These are phyloP conservation scores for Nannochloropsis gaditana DNA, from an alignment of 108 stramenopile species.

Conservation along the genomic window DNA sequence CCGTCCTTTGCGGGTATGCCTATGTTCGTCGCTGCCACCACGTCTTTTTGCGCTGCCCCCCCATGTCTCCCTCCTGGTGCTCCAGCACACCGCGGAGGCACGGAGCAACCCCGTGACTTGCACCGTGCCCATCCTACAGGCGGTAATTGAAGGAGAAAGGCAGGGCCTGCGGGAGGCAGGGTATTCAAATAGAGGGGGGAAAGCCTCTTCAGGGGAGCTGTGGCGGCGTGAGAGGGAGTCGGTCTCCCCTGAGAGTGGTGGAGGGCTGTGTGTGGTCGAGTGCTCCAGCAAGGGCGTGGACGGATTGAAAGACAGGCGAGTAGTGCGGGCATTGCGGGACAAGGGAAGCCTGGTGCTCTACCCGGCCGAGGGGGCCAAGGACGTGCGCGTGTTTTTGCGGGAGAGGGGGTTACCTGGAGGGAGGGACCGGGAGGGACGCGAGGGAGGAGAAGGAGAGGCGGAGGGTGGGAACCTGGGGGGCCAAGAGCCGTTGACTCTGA, in stretches of 20 bases:
- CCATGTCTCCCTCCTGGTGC: neutral
- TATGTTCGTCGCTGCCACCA: neutral
- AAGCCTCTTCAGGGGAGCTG: too few relatives aligned
- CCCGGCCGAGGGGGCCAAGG: neutral
- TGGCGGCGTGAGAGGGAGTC: too few relatives aligned
- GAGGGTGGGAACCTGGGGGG: neutral
- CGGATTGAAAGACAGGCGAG: neutral
- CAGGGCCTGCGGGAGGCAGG: neutral
- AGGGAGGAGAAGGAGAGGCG: neutral
- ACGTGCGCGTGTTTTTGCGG: neutral
- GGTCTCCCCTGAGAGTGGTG: neutral
- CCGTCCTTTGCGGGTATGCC: neutral
- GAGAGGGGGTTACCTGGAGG: neutral
- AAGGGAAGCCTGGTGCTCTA: neutral
- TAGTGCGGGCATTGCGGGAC: neutral
- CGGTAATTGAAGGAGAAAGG: neutral
- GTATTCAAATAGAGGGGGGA: neutral
- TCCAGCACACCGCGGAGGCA: neutral
- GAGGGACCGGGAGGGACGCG: neutral
- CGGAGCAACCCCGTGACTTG: neutral
- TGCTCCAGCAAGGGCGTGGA: neutral
- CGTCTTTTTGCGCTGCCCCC: neutral
- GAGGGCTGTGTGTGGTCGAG: neutral
- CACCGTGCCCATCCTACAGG: neutral
- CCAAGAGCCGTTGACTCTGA: neutral